A percentile compares a stretch with the other conserved stretches of the same genome.
Evolutionary conservation across 108 stramenopile species (phyloP).

Genomic region (Mayamaea pseudoterrestris): DNA sequence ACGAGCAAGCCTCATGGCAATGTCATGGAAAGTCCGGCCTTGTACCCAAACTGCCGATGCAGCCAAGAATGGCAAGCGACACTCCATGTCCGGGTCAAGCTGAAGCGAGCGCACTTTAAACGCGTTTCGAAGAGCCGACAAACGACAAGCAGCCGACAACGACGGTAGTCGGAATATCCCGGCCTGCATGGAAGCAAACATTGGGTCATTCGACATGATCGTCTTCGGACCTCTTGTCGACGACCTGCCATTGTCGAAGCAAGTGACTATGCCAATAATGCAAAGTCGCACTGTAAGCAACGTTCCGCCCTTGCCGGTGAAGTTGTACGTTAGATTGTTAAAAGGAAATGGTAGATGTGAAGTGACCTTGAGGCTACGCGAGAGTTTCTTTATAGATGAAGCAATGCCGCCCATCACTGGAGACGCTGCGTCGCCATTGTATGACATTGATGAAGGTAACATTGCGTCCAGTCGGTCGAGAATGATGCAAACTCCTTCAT

Average conservation of each 20-base stretch:
- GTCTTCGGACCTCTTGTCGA: slow-evolving; percentile 1
- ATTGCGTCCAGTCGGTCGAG: slow-evolving; percentile 62
- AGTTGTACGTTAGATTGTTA: slow-evolving; percentile 54
- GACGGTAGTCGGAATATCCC: slow-evolving; percentile 35
- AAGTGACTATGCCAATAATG: slow-evolving; percentile 64
- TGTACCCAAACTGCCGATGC: slow-evolving; percentile 44
- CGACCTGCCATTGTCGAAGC: slow-evolving; percentile 37
- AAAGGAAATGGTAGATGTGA: slow-evolving; percentile 55
- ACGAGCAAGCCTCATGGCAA: slow-evolving; percentile 15
- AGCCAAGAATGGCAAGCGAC: slow-evolving; percentile 26
- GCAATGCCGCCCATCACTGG: slow-evolving; percentile 53
- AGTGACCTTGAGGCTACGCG: slow-evolving; percentile 21
- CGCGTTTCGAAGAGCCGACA: slow-evolving; percentile 33
- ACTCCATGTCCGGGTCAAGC: slow-evolving; percentile 18
- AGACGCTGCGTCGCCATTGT: slow-evolving; percentile 39
- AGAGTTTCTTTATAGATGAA: slow-evolving; percentile 44
- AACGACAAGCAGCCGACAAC: slow-evolving; percentile 30
- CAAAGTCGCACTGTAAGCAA: slow-evolving; percentile 39
- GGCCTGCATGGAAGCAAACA: slow-evolving; percentile 41
- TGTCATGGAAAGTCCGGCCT: slow-evolving; percentile 28
- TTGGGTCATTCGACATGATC: slow-evolving; percentile 1
- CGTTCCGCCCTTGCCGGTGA: slow-evolving; percentile 16
- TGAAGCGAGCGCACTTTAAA: slow-evolving; percentile 23
- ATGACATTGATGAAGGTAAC: slow-evolving; percentile 26
- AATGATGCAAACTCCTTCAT: slow-evolving; percentile 39